Conservation (phyloP, 768 basidiomycete species). For the Suillus clintonianus region DNA sequence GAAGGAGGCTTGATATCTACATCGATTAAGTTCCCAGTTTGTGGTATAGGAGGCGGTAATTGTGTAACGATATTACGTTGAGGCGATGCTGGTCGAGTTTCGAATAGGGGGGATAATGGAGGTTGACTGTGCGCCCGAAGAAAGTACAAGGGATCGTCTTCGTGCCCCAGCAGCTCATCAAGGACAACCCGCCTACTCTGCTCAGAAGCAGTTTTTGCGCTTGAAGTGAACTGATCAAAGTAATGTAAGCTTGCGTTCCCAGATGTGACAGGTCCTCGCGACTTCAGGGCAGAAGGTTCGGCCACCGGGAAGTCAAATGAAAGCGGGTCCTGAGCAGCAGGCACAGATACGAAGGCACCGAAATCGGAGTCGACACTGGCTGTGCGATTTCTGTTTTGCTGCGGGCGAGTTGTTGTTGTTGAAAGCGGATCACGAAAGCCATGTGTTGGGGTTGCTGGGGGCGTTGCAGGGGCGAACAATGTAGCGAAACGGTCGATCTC, state of each 20-base stretch:
- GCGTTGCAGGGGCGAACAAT: constrained; percentile 44
- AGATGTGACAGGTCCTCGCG: neutral
- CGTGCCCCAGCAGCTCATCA: constrained; percentile 63
- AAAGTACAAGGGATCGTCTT: constrained; percentile 75
- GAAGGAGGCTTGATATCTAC: constrained; percentile 3
- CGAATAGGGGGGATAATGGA: constrained; percentile 28
- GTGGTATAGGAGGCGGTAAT: neutral
- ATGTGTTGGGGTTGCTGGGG: constrained; percentile 25
- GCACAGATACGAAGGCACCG: constrained; percentile 62
- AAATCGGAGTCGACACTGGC: constrained; percentile 50
- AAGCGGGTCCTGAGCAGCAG: constrained; percentile 54
- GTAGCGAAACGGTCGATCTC: constrained; percentile 43
- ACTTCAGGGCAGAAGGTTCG: neutral
- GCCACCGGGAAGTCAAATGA: constrained; percentile 9
- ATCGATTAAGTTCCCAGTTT: constrained; percentile 9
- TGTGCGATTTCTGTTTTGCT: constrained; percentile 13
- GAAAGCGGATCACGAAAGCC: neutral
- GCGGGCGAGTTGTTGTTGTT: neutral
- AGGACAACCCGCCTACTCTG: constrained; percentile 54
- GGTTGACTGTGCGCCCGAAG: constrained; percentile 25
- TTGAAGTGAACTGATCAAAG: constrained; percentile 61
- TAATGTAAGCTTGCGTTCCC: constrained; percentile 43
- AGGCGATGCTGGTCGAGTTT: constrained; percentile 27
- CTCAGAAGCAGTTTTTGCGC: constrained; percentile 56
- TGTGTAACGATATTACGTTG: constrained; percentile 12